Evolutionary conservation across 1,284 basidiomycete genomes (phyloP).

Genomic region (Meira miltonrushii): DNA sequence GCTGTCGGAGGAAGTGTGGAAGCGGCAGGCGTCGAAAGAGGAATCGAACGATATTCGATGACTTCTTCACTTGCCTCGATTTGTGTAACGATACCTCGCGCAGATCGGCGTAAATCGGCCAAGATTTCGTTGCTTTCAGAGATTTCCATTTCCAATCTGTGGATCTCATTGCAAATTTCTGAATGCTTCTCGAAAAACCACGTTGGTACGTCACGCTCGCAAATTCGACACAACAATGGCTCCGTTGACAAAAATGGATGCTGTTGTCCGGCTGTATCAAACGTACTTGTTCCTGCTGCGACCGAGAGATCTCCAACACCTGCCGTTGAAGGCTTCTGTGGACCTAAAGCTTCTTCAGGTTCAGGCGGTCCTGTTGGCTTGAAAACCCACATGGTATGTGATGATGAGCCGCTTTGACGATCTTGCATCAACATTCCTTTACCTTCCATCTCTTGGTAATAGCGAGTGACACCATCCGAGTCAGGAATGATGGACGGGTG

Average conservation of each 20-base stretch:
- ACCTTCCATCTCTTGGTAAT: slow-evolving; percentile 84
- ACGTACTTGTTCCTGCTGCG: background rate
- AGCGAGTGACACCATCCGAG: slow-evolving; percentile 54
- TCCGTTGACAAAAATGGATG: slow-evolving; percentile 56
- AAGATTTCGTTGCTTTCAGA: slow-evolving; percentile 88
- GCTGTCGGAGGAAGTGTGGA: slow-evolving; percentile 50
- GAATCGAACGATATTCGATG: slow-evolving; percentile 79
- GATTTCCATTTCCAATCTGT: slow-evolving; percentile 92
- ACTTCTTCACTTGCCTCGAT: slow-evolving; percentile 24
- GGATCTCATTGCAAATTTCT: slow-evolving; percentile 95
- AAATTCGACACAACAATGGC: slow-evolving; percentile 93
- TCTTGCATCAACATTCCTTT: slow-evolving; percentile 99
- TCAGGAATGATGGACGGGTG: slow-evolving; percentile 53
- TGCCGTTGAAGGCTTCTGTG: slow-evolving; percentile 9
- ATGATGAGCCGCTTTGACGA: slow-evolving; percentile 73
- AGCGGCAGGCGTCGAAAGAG: slow-evolving; percentile 54
- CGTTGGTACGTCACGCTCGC: slow-evolving; percentile 89
- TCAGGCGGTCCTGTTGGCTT: slow-evolving; percentile 63
- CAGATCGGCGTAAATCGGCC: slow-evolving; percentile 73
- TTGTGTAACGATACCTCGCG: slow-evolving; percentile 28
- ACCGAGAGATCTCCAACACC: background rate
- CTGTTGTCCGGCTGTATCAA: background rate
- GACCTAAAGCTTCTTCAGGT: slow-evolving; percentile 30
- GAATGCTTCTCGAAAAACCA: slow-evolving; percentile 99
- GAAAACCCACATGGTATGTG: slow-evolving; percentile 99